Percentiles rank a stretch among this genome's conserved stretches.
Evolutionary conservation across 2,329 filamentous ascomycete species (phyloP).

Genomic region (Exutisphaerella laricina): DNA sequence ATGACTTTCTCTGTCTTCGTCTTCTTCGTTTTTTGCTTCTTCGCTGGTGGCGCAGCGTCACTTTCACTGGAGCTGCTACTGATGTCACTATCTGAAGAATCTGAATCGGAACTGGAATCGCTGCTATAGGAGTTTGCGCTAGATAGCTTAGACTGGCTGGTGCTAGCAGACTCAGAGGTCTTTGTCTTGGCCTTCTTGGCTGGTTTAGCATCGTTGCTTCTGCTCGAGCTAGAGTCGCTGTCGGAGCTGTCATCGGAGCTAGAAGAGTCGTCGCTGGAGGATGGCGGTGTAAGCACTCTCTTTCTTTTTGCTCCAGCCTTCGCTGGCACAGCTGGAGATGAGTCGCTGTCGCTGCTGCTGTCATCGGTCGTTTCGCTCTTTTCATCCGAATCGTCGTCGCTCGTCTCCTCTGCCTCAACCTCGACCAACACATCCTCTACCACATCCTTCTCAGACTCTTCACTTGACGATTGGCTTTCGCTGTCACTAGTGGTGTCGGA

Average conservation of each 20-base stretch:
- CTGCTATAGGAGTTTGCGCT: conserved; percentile 29
- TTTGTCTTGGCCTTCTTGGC: conserved; percentile 28
- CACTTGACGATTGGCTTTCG: conserved; percentile 14
- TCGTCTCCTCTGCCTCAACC: conserved; percentile 23
- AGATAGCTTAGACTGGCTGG: conserved; percentile 17
- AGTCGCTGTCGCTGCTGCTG: conserved; percentile 3
- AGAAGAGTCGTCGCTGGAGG: conserved; percentile 7
- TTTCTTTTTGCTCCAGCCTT: conserved; percentile 4
- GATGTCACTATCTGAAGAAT: conserved; percentile 40
- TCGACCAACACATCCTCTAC: conserved; percentile 17
- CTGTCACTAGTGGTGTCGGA: conserved; percentile 14
- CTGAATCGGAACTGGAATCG: conserved; percentile 16
- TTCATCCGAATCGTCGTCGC: conserved; percentile 22
- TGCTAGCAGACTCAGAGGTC: conserved; percentile 11
- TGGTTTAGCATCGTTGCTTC: conserved; percentile 29
- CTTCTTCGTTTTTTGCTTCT: conserved; percentile 21
- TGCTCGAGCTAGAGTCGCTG: conserved; percentile 17
- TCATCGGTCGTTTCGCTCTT: conserved; percentile 11
- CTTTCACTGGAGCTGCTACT: conserved; percentile 39
- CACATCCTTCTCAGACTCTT: conserved; percentile 13
- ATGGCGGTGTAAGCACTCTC: neutral
- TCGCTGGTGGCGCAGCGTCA: conserved; percentile 19
- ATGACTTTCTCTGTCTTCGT: conserved; percentile 20
- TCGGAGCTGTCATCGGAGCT: conserved; percentile 13
- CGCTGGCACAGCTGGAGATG: neutral